A percentile compares a stretch with the other conserved stretches of the same genome.
phyloP scores from a whole-genome alignment of 2,329 filamentous ascomycete species.

The Aspergillus sp. region DNA sequence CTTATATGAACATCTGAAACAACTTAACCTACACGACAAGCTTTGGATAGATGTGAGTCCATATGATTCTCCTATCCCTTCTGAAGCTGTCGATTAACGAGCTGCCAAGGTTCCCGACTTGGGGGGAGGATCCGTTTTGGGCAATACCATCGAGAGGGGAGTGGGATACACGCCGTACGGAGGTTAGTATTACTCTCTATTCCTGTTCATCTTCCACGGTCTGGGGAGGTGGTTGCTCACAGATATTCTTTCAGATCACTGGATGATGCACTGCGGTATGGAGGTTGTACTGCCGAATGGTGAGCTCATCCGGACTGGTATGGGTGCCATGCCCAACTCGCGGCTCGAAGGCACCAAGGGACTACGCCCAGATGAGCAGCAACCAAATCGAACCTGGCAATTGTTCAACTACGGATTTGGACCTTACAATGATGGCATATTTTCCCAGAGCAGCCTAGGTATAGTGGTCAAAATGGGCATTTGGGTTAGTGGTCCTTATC shows the following conservation, averaged over 20 bases:
- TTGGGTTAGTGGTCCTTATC: constrained; percentile 14
- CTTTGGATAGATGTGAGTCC: not conserved
- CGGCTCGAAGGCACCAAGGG: not conserved
- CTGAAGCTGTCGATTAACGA: not conserved
- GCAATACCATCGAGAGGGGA: constrained; percentile 41
- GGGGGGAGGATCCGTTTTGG: constrained; percentile 40
- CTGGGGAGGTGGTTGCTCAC: not conserved
- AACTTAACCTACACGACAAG: not conserved
- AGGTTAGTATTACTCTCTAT: not conserved
- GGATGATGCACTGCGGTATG: constrained; percentile 34
- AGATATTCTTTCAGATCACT: constrained; percentile 29
- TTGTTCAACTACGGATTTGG: constrained; percentile 37
- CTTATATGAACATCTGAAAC: constrained; percentile 34
- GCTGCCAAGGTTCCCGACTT: constrained; percentile 13
- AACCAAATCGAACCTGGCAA: constrained; percentile 35
- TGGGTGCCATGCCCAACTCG: constrained; percentile 31
- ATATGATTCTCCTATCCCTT: not conserved
- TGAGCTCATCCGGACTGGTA: constrained; percentile 39
- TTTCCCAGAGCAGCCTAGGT: constrained; percentile 46
- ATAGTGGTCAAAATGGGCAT: constrained; percentile 51
- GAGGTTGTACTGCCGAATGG: constrained; percentile 42
- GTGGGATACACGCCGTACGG: constrained; percentile 37
- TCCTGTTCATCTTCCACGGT: too few species aligned
- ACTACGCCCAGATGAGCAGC: not conserved
- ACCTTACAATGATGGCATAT: constrained; percentile 39